Conservation (phyloP, 1,139 yeast genomes). For the Blastobotrys persicus region DNA sequence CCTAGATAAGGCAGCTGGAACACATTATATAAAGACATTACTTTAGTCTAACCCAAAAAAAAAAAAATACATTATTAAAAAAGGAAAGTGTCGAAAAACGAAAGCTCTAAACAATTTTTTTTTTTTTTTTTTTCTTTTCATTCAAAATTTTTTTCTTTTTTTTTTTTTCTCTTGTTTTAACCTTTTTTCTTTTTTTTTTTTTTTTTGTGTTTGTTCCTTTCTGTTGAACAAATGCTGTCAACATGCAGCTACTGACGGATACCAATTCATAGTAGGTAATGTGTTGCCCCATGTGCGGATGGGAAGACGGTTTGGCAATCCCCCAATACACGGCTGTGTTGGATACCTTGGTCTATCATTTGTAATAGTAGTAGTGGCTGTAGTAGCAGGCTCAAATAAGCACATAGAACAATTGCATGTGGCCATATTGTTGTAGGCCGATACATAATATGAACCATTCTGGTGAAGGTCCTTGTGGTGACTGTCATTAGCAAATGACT, state of each 20-base stretch:
- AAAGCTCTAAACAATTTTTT: conserved; percentile 3
- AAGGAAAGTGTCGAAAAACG: conserved; percentile 7
- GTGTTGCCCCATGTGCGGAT: conserved; percentile 1
- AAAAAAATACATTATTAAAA: conserved; percentile 10
- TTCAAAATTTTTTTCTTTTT: not conserved
- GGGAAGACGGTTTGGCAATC: not conserved
- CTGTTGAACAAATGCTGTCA: conserved; percentile 7
- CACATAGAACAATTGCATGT: conserved; percentile 26
- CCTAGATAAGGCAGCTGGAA: not conserved
- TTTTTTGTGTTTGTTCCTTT: not conserved
- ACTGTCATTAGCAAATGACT: conserved; percentile 19
- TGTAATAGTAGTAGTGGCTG: not conserved
- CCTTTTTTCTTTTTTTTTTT: conserved; percentile 4
- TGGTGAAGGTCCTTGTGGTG: conserved; percentile 6
- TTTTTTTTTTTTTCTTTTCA: not conserved
- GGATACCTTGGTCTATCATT: conserved; percentile 7
- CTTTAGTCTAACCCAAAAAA: conserved; percentile 1
- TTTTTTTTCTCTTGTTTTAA: conserved; percentile 3
- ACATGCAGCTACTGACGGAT: conserved; percentile 20
- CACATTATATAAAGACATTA: conserved; percentile 3
- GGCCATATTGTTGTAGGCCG: conserved; percentile 24
- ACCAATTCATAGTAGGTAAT: conserved; percentile 1
- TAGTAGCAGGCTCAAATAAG: conserved; percentile 20
- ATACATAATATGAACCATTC: conserved; percentile 22
- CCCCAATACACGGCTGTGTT: conserved; percentile 10